Percentiles rank a stretch among this genome's conserved stretches.
Evolutionary conservation across 2,329 filamentous ascomycete species (phyloP).

Genomic region (Cercospora beticola): DNA sequence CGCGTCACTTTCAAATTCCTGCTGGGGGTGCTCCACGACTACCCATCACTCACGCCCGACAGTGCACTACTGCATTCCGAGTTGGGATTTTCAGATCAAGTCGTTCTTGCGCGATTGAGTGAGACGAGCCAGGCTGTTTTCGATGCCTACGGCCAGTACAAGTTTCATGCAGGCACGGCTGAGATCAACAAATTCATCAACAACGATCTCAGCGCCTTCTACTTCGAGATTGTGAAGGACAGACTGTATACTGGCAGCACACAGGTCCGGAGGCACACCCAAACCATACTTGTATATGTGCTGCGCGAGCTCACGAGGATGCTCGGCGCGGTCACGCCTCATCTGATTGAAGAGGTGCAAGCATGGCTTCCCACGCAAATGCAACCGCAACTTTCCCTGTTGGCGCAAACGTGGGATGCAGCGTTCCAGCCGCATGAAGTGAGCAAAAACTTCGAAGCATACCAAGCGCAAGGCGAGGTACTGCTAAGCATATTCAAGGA

Average conservation of each 20-base stretch:
- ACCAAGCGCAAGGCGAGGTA: constrained; percentile 47
- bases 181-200: constrained; percentile 78
- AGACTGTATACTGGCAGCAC: constrained; percentile 80
- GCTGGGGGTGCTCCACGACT: constrained; percentile 61
- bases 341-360: constrained; percentile 88
- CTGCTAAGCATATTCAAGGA: constrained; percentile 45
- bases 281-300: constrained; percentile 60
- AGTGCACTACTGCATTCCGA: constrained; percentile 12
- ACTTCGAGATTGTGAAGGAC: constrained; percentile 90
- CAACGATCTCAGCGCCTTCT: constrained; percentile 85
- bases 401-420: constrained; percentile 30
- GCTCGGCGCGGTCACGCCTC: constrained; percentile 75
- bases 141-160: constrained; percentile 65
- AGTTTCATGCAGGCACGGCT: constrained; percentile 77
- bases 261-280: constrained; percentile 58
- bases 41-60: constrained; percentile 32
- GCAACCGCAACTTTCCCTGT: constrained; percentile 28
- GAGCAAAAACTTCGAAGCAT: neutral
- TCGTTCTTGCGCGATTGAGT: constrained; percentile 73
- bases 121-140: constrained; percentile 65
- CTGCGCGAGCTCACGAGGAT: constrained; percentile 73
- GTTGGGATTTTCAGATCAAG: constrained; percentile 56
- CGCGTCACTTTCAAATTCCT: constrained; percentile 89
- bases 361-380: constrained; percentile 62
- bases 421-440: constrained; percentile 22